Evolutionary conservation across 1,284 basidiomycete genomes (phyloP).

Genomic region (Heterobasidion annosum): DNA sequence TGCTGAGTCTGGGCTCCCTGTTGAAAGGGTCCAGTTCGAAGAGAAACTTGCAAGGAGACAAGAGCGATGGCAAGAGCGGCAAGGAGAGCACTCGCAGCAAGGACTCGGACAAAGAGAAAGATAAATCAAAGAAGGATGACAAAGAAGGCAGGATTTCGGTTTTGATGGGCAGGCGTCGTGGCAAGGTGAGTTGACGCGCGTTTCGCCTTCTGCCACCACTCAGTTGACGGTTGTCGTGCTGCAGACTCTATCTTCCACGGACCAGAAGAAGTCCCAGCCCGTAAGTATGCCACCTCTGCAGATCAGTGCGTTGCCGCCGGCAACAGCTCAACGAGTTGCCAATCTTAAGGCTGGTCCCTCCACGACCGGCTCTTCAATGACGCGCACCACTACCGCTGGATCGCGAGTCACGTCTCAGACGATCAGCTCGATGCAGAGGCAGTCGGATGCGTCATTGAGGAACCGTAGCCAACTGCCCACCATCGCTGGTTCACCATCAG

Average conservation of each 20-base stretch:
- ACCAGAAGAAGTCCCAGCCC: conserved; percentile 62
- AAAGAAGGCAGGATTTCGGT: conserved; percentile 82
- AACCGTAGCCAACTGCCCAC: conserved; percentile 72
- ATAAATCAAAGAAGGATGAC: conserved; percentile 67
- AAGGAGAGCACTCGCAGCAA: conserved; percentile 35
- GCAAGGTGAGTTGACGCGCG: conserved; percentile 59
- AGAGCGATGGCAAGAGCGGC: conserved; percentile 43
- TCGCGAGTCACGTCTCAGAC: conserved; percentile 68
- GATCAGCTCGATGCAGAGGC: conserved; percentile 72
- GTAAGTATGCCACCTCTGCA: conserved; percentile 81
- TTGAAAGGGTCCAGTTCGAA: conserved; percentile 78
- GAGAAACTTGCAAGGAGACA: conserved; percentile 68
- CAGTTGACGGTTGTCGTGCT: neutral
- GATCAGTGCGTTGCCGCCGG: conserved; percentile 70
- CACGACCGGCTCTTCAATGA: conserved; percentile 25
- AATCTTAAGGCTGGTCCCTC: conserved; percentile 53
- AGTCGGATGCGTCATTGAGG: conserved; percentile 70
- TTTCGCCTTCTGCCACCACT: neutral
- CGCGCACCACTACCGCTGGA: conserved; percentile 28
- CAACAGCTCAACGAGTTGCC: conserved; percentile 73
- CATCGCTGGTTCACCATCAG: conserved; percentile 85
- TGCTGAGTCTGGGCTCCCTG: conserved; percentile 70
- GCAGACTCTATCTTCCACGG: conserved; percentile 81
- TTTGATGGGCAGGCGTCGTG: conserved; percentile 82
- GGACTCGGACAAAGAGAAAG: conserved; percentile 38